Evolutionary conservation across 768 basidiomycete genomes (phyloP), one percentile per base, ranked within the genome.

Genomic region (Galerina marginata): DNA sequence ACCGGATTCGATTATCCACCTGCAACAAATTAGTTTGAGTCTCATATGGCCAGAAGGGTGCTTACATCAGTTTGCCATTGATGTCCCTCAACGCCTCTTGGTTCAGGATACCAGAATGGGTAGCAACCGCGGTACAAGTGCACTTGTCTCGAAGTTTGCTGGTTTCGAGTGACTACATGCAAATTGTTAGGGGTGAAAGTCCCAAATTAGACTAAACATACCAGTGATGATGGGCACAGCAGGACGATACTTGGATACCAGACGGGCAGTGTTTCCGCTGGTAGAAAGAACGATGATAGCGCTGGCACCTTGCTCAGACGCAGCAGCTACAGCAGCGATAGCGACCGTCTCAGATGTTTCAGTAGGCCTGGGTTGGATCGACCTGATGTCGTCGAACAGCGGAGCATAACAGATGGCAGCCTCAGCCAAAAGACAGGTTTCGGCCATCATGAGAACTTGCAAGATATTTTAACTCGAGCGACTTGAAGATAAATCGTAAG

Each of bases 21-120:
- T 92, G 65, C 16, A 71, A 6, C 65, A 59, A 36, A 54, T 54
- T 36, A 63, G 43, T 7, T 49, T 29, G 26, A n/a, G 42, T 23
- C 36, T 25, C 12, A 25, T 14, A 26, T 20, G n/a, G n/a, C 33
- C 48, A 44, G 37, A 25, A 47, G 39, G 29, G 16, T 44, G 76
- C 92, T 76, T 72, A 96, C 96, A 76, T 99, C 97, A 43, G 86
- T 94, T 81, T 99, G 97, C 97, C 97, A 99, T 76, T 96, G 95
- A 72, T 91, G 86, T 46, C 84, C 82, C 60, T 86, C 86, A 63
- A 96, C 84, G 50, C 95, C 95, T 49, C 96, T 86, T n/a, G 95
- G 92, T 80, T 96, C 95, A 43, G 89, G 81, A 83, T 97, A 99
- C 89, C 89, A 93, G 85, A 96, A 93, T 25, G 96, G 96, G 77